A percentile compares a stretch with the other conserved stretches of the same genome.
Conservation (phyloP, 2,329 filamentous ascomycete species). For the Neocatenulostroma microsporum region DNA sequence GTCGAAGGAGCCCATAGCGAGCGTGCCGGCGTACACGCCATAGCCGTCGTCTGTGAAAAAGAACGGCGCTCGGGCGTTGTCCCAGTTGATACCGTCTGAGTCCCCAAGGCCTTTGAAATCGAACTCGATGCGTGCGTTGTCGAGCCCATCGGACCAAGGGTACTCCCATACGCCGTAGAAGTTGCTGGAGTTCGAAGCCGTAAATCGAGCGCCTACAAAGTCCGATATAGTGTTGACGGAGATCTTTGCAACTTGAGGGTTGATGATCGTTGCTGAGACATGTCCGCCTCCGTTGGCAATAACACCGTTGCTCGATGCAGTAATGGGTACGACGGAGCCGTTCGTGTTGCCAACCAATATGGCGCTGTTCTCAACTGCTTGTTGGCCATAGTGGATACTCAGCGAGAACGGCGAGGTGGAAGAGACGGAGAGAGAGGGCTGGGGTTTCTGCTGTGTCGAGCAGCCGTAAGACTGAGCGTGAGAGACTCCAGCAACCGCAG, state of each 20-base stretch:
- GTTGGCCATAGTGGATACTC: neutral
- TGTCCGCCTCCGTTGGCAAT: neutral
- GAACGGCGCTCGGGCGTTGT: slow-evolving; percentile 2
- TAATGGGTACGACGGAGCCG: neutral
- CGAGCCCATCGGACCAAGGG: neutral
- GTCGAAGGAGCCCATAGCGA: slow-evolving; percentile 3
- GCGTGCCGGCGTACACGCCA: slow-evolving; percentile 4
- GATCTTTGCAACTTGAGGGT: slow-evolving; percentile 1
- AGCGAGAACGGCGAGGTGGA: slow-evolving; percentile 1
- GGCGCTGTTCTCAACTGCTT: neutral
- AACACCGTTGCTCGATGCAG: neutral
- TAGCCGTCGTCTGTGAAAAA: slow-evolving; percentile 1
- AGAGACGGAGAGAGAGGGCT: neutral
- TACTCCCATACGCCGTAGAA: slow-evolving; percentile 5
- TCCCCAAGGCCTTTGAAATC: slow-evolving; percentile 2
- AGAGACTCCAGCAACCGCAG: too few relatives aligned
- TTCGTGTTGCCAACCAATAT: neutral
- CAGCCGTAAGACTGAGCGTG: too few relatives aligned
- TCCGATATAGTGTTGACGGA: slow-evolving; percentile 1
- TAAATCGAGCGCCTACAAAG: slow-evolving; percentile 1
- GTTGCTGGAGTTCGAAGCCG: neutral
- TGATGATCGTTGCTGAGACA: neutral
- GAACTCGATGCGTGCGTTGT: slow-evolving; percentile 1
- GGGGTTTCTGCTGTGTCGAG: too few relatives aligned
- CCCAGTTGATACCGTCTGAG: slow-evolving; percentile 1